Conservation (phyloP, 768 basidiomycete genomes). For the Pleurotus ostreatus region DNA sequence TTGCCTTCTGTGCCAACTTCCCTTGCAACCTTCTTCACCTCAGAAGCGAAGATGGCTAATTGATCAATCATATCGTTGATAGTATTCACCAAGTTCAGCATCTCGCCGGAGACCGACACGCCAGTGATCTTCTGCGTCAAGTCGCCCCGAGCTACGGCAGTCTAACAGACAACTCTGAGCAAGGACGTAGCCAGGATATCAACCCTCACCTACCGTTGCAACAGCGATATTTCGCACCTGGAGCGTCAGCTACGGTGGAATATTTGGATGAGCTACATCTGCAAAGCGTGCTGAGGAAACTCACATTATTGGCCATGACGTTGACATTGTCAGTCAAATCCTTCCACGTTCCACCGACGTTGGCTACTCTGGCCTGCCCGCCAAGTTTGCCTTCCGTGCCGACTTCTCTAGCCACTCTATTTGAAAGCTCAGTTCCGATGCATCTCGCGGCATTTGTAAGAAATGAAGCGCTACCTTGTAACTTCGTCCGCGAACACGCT, state of each 20-base stretch:
- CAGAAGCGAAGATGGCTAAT: slow-evolving; percentile 50
- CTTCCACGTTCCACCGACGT: slow-evolving; percentile 97
- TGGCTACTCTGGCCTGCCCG: slow-evolving; percentile 89
- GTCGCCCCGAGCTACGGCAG: slow-evolving; percentile 92
- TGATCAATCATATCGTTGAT: slow-evolving; percentile 86
- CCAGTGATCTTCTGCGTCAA: slow-evolving; percentile 91
- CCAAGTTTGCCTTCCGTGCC: slow-evolving; percentile 95
- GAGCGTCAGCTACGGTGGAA: slow-evolving; percentile 61
- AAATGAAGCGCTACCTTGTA: slow-evolving; percentile 17
- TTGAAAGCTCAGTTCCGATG: neutral
- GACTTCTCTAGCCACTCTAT: slow-evolving; percentile 89
- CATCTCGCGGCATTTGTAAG: neutral
- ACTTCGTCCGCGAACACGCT: slow-evolving; percentile 83
- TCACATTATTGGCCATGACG: slow-evolving; percentile 88
- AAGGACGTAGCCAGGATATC: neutral
- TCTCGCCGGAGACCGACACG: slow-evolving; percentile 92
- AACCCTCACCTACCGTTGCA: slow-evolving; percentile 62
- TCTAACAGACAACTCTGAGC: slow-evolving; percentile 24
- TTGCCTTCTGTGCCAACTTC: slow-evolving; percentile 99
- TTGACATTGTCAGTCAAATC: slow-evolving; percentile 95
- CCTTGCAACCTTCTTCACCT: slow-evolving; percentile 90
- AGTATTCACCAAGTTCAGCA: slow-evolving; percentile 92
- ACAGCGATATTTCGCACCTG: slow-evolving; percentile 94
- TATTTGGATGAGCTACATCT: neutral
- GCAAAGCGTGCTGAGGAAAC: slow-evolving; percentile 20